Base-by-base conservation (phyloP, 164 flowering plant species). In the Cinnamomum chago region DNA sequence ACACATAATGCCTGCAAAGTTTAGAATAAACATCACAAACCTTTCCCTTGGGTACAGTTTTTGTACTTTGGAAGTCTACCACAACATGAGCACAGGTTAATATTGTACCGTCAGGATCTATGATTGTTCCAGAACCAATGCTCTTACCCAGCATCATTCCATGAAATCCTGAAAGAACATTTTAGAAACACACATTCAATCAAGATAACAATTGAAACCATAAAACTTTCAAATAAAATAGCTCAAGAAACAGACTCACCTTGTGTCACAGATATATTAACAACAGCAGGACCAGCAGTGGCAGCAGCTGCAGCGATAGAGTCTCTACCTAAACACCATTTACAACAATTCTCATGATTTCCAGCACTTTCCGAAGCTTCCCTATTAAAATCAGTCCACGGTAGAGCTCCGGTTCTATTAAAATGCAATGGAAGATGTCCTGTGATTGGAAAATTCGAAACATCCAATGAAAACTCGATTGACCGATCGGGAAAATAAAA, bases 31-130 rank as follows among this genome's bases (percentile, higher is more conserved):
- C 52, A 68, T 25, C 25, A 78, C 89, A 28, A 47, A 92, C 97
- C 95, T 86, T 90, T 35, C 88, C 95, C 75, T 87, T 88, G 2
- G 90, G 72, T 40, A 82, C 71, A 75, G 79, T 65, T 66, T 81
- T 79, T 40, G 75, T 50, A 70, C 88, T 85, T 58, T 89, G 90
- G 76, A 84, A 87, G 79, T 88, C 93, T 72, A 83, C 92, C 62
- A 93, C 93, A 66, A 85, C 89, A 83, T 95, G 97, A 60, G 97
- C 97, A 81, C 98, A 95, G 40, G 98, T 95, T 76, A 95, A 85
- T 65, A 95, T 93, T 62, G 95, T 93, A 72, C 98, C 98, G 83
- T 95, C 90, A 4, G 87, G 70, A 79, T 90, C 84, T 17, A 95
- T 93, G 9, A 95, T 91, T 17, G 97, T 91, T 77, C 97, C 98